These are phyloP conservation scores for Pestalotiopsis sp. DNA, from an alignment of 2,329 filamentous ascomycete genomes.

Conservation along the genomic window DNA sequence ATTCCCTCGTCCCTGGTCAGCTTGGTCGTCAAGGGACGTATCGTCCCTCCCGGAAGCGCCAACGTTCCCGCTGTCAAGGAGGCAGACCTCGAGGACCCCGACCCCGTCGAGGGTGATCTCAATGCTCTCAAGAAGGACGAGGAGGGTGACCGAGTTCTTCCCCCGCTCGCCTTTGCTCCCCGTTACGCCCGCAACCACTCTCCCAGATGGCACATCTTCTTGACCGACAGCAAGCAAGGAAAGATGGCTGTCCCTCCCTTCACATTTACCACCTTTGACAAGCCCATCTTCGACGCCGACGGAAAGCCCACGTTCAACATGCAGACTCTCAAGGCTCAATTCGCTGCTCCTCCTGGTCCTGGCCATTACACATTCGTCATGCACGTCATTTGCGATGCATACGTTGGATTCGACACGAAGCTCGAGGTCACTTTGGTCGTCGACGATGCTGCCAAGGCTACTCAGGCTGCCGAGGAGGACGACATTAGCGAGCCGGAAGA, in stretches of 20 bases:
- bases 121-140: slow-evolving; percentile 68
- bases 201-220: slow-evolving; percentile 91
- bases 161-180: slow-evolving; percentile 87
- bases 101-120: slow-evolving; percentile 90
- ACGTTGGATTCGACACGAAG: slow-evolving; percentile 91
- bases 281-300: slow-evolving; percentile 78
- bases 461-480: slow-evolving; percentile 79
- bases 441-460: slow-evolving; percentile 85
- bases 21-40: slow-evolving; percentile 91
- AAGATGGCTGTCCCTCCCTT: slow-evolving; percentile 97
- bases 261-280: slow-evolving; percentile 91
- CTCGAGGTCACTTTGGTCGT: slow-evolving; percentile 88
- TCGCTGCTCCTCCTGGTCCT: slow-evolving; percentile 88
- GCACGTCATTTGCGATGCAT: slow-evolving; percentile 92
- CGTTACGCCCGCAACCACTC: slow-evolving; percentile 89
- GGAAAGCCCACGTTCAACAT: slow-evolving; percentile 91
- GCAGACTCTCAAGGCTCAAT: slow-evolving; percentile 96
- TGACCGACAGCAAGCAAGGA: slow-evolving; percentile 90
- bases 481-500: slow-evolving; percentile 98
- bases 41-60: slow-evolving; percentile 83
- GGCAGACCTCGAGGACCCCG: slow-evolving; percentile 84
- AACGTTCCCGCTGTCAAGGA: slow-evolving; percentile 76
- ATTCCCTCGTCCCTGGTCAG: slow-evolving; percentile 92
- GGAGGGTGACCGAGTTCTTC: slow-evolving; percentile 67
- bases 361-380: slow-evolving; percentile 95